Evolutionary conservation across 2,329 filamentous ascomycete genomes (phyloP), one percentile per base, ranked within the genome.

Genomic region (Trichoderma atroviride): DNA sequence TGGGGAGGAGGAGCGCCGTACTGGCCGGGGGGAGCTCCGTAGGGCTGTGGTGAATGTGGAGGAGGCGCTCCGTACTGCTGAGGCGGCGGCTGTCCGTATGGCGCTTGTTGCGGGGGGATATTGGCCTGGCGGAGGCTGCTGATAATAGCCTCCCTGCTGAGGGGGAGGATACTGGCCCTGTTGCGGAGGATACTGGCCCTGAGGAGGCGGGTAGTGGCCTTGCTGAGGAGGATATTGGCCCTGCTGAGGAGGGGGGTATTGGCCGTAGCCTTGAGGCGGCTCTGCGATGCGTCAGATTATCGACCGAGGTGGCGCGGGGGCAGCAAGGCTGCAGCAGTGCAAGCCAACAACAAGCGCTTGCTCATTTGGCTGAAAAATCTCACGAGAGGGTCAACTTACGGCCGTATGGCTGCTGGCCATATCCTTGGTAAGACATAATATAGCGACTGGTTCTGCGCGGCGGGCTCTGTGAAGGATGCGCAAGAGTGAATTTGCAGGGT

Each of bases 231-330:
- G 80, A 65, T 79, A 77, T 53, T 79, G 79, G 50, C 80, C 79
- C 40, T 69, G 50, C 72, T 76, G 63, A 16, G 75, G 71, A 19
- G 73, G 74, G 70, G 74, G 80, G 64, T 79, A 76, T 47, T 79
- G 79, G 50, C 79, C 79, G 72, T 83, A 82, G 72, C 80, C 81
- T 71, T 81, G 80, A 35, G 76, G 75, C 33, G 74, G 79, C 64
- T 80, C 78, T 78, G 69, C 24, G 43, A 52, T 37, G 57, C 61
- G 71, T 76, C 57, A 74, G 73, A 64, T 29, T 43, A 56, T 40
- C n/a, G 53, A 66, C 55, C 52, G 24, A 16, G n/a, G 27, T 24
- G 29, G n/a, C 47, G 65, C 24, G 60, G 52, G 27, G 29, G 35
- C 6, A 43, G 47, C 14, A 22, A 29, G 47, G 24, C 27, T 57